Evolutionary conservation across 2,329 filamentous ascomycete genomes (phyloP), one percentile per base, ranked within the genome.

Genomic region (Paecilomyces fulvus): DNA sequence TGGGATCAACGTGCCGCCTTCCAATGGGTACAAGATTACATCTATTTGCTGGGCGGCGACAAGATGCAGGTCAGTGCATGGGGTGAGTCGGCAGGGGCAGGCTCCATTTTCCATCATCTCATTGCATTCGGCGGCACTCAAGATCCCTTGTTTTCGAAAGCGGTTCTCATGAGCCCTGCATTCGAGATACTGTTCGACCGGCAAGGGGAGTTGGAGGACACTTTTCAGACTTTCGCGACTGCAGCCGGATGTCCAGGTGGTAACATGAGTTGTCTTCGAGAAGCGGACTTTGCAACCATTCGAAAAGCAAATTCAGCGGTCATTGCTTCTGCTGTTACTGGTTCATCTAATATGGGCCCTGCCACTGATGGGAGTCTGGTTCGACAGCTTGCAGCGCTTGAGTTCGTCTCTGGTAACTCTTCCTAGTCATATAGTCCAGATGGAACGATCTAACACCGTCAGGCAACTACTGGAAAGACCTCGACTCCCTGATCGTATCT

Each of bases 1-100:
- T 65, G 60, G 48, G 66, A 70, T 56, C 75, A 79, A 58, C 67
- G 74, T 14, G 72, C 75, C 3, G 73, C 74, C 1, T 69, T 81
- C 20, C 64, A 80, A 60, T 82, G 79, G 79, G 75, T 79, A 0
- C 71, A 77, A 50, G 67, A 77, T 51, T 72, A 80, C 60, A 77
- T 81, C 48, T 55, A 62, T 8, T 65, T 75, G 0, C 65, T 82
- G 3, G 75, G 77, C 8, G 80, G 80, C n/a, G 76, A 81, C 57
- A 70, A 73, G 4, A 66, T 64, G 3, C 60, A 68, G 3, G 77
- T 82, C 5, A 80, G 75, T 0, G 77, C 77, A 3, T 77, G 77
- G 70, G 80, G 79, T 2, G 75, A 80, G 60, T 80, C 75, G 8
- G 79, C 79, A 0, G 79, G 80, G 1, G 80, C 77, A 1, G 74